A percentile compares a stretch with the other conserved stretches of the same genome.
These are phyloP conservation scores for Apiosordaria backusii DNA, from an alignment of 495 filamentous ascomycete species.

Conservation along the genomic window DNA sequence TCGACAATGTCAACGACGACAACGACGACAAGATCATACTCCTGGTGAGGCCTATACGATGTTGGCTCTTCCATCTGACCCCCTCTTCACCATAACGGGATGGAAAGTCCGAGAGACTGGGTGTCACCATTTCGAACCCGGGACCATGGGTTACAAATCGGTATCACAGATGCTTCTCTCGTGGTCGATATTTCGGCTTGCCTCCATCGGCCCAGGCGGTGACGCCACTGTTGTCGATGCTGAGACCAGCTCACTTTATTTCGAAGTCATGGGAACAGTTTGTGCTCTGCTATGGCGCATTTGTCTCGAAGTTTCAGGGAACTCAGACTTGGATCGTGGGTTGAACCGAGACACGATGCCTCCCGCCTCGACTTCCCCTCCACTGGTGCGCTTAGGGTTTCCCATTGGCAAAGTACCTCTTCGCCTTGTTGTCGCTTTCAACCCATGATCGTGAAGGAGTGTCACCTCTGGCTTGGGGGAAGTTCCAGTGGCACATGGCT, in stretches of 20 bases:
- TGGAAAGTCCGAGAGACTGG: background rate
- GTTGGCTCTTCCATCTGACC: constrained; percentile 14
- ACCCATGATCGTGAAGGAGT: background rate
- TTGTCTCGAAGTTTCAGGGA: constrained; percentile 1
- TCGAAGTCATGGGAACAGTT: constrained; percentile 7
- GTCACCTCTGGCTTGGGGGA: background rate
- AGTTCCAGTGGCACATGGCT: background rate
- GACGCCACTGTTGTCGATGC: background rate
- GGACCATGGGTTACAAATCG: background rate
- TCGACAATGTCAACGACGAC: too few relatives aligned
- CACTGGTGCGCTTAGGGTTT: background rate
- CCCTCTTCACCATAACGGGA: background rate
- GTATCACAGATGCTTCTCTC: background rate
- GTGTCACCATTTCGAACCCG: constrained; percentile 2
- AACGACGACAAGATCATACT: too few relatives aligned
- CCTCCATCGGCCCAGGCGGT: background rate
- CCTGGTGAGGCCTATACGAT: background rate
- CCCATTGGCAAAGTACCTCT: background rate
- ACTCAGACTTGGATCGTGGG: background rate
- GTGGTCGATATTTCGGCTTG: constrained; percentile 8
- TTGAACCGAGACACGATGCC: background rate
- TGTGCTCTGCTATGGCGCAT: background rate
- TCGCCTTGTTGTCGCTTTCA: too few relatives aligned
- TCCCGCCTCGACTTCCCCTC: background rate
- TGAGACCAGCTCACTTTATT: background rate